A percentile compares a stretch with the other conserved stretches of the same genome.
Conservation (phyloP, 1,284 basidiomycete genomes). For the Vanrija humicola region DNA sequence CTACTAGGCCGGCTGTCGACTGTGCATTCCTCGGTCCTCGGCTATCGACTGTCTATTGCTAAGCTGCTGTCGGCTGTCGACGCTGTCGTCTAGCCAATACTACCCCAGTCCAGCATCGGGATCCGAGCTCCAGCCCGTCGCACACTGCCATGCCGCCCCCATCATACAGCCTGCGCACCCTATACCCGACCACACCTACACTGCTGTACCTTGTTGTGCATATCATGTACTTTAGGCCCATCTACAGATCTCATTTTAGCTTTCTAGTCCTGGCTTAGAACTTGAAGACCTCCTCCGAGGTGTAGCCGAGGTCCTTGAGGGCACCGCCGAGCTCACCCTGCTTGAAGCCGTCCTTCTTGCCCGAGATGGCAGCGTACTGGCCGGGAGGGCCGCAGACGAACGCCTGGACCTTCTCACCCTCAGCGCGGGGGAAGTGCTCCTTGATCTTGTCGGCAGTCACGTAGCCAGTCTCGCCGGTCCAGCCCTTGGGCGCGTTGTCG, state of each 20-base stretch:
- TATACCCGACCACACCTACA: neutral
- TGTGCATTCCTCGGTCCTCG: too few species aligned
- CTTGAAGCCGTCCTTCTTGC: conserved; percentile 58
- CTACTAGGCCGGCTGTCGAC: neutral
- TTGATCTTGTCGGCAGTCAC: conserved; percentile 64
- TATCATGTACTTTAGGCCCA: neutral
- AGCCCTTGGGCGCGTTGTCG: conserved; percentile 68
- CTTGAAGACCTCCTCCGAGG: conserved; percentile 59
- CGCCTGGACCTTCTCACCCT: conserved; percentile 77
- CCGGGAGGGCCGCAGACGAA: conserved; percentile 91
- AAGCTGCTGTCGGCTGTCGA: too few species aligned
- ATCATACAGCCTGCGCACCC: neutral
- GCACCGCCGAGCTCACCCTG: conserved; percentile 80
- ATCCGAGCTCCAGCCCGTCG: too few species aligned
- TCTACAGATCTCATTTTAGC: neutral
- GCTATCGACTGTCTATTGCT: too few species aligned
- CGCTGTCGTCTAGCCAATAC: too few species aligned
- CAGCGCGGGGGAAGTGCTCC: conserved; percentile 59
- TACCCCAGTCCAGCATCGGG: too few species aligned
- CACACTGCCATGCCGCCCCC: neutral
- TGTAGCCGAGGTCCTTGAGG: conserved; percentile 83
- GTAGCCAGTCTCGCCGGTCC: conserved; percentile 59
- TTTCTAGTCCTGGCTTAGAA: conserved; percentile 28
- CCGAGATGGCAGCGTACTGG: conserved; percentile 71
- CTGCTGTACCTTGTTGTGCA: neutral